Evolutionary conservation across 371 early-diverging fungal species (phyloP).

Genomic region (Mortierella polycephala): DNA sequence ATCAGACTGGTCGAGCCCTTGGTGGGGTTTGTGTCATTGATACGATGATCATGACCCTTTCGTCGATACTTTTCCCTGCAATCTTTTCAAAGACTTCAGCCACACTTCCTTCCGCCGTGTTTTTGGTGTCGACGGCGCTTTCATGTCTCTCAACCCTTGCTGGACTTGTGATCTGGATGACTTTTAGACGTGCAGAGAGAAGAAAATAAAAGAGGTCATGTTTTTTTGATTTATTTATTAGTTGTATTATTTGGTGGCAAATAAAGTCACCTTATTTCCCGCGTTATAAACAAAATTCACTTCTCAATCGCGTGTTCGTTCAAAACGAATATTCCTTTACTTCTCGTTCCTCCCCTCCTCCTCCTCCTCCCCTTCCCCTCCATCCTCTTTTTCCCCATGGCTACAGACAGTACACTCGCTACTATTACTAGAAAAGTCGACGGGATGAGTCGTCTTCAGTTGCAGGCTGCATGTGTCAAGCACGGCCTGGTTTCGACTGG

Average conservation of each 20-base stretch:
- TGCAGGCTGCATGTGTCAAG: conserved; percentile 50
- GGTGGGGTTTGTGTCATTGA: conserved; percentile 34
- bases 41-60: conserved; percentile 17
- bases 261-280: too few species aligned
- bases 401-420: too few species aligned
- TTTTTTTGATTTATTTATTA: too few species aligned
- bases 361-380: too few species aligned
- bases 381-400: too few species aligned
- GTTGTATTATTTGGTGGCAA: too few species aligned
- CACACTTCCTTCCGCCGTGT: conserved; percentile 32
- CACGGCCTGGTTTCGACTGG: conserved; percentile 37
- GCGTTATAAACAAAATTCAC: too few species aligned
- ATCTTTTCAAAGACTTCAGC: conserved; percentile 31
- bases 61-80: conserved; percentile 33
- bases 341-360: too few species aligned
- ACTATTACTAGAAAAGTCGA: conserved; percentile 5
- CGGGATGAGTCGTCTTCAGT: conserved; percentile 30
- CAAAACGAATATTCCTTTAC: too few species aligned
- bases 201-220: background rate
- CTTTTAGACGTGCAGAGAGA: conserved; percentile 16
- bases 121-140: conserved; percentile 8
- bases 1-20: conserved; percentile 39
- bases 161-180: conserved; percentile 2
- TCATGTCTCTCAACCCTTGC: conserved; percentile 2
- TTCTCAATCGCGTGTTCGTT: too few species aligned